phyloP scores from a whole-genome alignment of 78 protist genomes.

The Monocercomonoides exilis region DNA sequence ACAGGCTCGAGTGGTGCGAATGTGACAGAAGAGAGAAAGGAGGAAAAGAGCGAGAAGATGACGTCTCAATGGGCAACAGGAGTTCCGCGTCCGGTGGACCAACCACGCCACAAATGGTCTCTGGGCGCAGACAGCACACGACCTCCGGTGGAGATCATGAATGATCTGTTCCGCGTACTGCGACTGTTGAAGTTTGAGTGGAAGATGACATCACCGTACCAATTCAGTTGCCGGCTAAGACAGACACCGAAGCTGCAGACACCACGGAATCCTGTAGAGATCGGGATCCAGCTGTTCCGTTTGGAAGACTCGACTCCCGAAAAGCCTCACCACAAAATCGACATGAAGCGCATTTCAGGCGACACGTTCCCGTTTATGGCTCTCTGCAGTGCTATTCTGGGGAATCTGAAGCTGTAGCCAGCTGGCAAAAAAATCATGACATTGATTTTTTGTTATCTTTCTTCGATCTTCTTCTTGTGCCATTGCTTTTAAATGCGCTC shows the following conservation, averaged over 20 bases:
- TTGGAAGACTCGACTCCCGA: background rate
- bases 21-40: background rate
- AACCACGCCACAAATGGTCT: too few species aligned
- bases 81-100: too few species aligned
- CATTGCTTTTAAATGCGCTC: too few species aligned
- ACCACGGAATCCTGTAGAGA: background rate
- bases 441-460: too few species aligned
- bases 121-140: background rate
- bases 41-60: too few species aligned
- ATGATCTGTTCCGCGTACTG: background rate
- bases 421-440: too few species aligned
- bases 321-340: background rate
- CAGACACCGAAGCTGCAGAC: background rate
- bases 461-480: too few species aligned
- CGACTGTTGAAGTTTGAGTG: background rate
- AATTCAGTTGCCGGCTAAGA: background rate
- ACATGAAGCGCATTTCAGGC: background rate
- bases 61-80: too few species aligned
- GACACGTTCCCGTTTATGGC: constrained; percentile 12
- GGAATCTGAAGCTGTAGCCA: too few species aligned
- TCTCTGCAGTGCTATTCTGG: background rate
- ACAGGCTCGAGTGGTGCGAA: background rate
- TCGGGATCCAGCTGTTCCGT: background rate
- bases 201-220: background rate
- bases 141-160: constrained; percentile 4